Percentiles rank a stretch among this genome's conserved stretches.
These are phyloP conservation scores for Arabidopsis hybrid DNA, from an alignment of 441 rosid species.

Conservation along the genomic window DNA sequence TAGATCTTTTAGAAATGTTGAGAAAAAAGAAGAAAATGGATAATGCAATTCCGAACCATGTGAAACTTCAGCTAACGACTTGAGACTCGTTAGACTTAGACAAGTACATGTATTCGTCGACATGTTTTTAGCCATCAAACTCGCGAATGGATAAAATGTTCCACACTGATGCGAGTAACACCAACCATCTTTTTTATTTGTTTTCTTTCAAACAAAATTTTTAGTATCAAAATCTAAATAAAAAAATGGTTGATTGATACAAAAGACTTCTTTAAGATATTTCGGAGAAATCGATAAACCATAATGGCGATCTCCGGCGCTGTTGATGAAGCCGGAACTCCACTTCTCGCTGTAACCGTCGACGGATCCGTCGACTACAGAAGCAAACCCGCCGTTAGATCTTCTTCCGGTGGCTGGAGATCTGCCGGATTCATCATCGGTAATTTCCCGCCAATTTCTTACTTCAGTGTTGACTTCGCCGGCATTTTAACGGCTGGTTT, in stretches of 20 bases:
- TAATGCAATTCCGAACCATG: no score
- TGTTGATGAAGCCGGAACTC: conserved; percentile 40
- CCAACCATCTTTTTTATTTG: background rate
- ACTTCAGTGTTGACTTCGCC: background rate
- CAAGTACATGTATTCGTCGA: no score
- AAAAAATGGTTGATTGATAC: background rate
- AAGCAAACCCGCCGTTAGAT: conserved; percentile 52
- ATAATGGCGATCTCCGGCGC: conserved; percentile 39
- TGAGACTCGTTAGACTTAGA: no score
- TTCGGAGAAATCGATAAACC: conserved; percentile 4
- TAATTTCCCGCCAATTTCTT: conserved; percentile 28
- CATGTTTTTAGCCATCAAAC: no score
- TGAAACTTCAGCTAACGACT: no score
- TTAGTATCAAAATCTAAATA: background rate
- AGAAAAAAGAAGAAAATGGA: no score
- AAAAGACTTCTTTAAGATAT: background rate
- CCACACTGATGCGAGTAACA: background rate
- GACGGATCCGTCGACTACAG: conserved; percentile 58
- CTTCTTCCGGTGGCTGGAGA: conserved; percentile 71
- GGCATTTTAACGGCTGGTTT: background rate
- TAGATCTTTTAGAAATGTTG: no score
- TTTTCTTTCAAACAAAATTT: background rate
- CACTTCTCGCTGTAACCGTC: conserved; percentile 50
- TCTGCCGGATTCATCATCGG: conserved; percentile 76
- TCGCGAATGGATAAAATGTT: no score